Evolutionary conservation across 768 basidiomycete species (phyloP).

Genomic region (Psilocybe azurescens): DNA sequence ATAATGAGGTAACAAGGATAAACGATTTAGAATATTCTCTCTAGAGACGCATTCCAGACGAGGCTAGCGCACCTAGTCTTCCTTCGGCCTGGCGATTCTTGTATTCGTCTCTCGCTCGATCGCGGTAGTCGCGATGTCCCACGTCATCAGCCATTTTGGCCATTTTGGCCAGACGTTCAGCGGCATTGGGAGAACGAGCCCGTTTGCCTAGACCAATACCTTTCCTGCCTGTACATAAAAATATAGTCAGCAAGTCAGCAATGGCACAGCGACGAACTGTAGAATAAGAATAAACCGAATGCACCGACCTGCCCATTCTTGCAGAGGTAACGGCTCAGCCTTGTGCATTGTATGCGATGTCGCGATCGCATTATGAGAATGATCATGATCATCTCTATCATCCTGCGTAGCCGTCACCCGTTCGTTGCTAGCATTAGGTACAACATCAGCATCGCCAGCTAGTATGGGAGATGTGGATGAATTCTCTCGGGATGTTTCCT

Average conservation of each 20-base stretch:
- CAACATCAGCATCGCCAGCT: slow-evolving; percentile 4
- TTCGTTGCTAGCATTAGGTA: slow-evolving; percentile 19
- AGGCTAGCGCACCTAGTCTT: slow-evolving; percentile 51
- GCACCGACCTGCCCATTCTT: slow-evolving; percentile 80
- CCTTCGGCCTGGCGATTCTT: slow-evolving; percentile 78
- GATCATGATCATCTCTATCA: slow-evolving; percentile 9
- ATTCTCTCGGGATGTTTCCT: not conserved
- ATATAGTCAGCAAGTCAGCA: slow-evolving; percentile 10
- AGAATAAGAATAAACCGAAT: slow-evolving; percentile 11
- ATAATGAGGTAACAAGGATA: slow-evolving; percentile 12
- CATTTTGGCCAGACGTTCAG: slow-evolving; percentile 75
- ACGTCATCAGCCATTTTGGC: slow-evolving; percentile 73
- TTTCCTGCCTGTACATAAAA: slow-evolving; percentile 61
- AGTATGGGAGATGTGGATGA: not conserved
- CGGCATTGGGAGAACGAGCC: slow-evolving; percentile 62
- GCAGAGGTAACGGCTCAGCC: slow-evolving; percentile 73
- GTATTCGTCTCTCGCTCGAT: slow-evolving; percentile 74
- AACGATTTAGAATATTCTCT: slow-evolving; percentile 2
- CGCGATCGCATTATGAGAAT: not conserved
- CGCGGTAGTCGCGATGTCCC: slow-evolving; percentile 65
- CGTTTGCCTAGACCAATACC: slow-evolving; percentile 81
- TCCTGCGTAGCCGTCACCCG: slow-evolving; percentile 6
- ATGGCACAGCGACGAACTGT: not conserved
- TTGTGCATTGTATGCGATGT: slow-evolving; percentile 43
- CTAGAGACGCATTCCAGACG: slow-evolving; percentile 14